A percentile compares a stretch with the other conserved stretches of the same genome.
These are phyloP conservation scores for Neocatenulostroma microsporum DNA, from an alignment of 2,329 filamentous ascomycete genomes.

Conservation along the genomic window DNA sequence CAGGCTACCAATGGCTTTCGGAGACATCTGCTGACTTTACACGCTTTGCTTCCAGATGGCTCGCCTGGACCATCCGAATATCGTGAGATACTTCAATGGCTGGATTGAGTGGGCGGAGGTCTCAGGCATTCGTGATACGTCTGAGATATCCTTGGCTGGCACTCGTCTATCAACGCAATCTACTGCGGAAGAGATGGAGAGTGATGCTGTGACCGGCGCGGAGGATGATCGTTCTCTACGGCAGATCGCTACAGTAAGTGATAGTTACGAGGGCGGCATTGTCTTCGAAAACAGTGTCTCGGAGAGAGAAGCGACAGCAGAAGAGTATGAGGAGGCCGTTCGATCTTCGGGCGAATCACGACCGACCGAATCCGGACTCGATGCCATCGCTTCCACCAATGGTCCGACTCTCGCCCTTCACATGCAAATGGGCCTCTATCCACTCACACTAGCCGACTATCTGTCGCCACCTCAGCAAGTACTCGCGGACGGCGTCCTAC, in stretches of 20 bases:
- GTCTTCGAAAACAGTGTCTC: conserved; percentile 9
- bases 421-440: conserved; percentile 62
- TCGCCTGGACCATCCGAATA: conserved; percentile 50
- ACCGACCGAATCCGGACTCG: neutral
- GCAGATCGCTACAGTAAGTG: conserved; percentile 11
- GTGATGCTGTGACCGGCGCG: conserved; percentile 2
- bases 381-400: neutral
- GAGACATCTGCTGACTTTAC: too few species aligned
- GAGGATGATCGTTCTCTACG: conserved; percentile 8
- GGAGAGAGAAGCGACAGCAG: too few species aligned
- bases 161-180: too few species aligned
- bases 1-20: conserved; percentile 53
- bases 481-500: conserved; percentile 6
- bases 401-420: conserved; percentile 45
- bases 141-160: too few species aligned
- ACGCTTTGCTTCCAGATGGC: too few species aligned
- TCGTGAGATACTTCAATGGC: conserved; percentile 58
- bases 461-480: conserved; percentile 34
- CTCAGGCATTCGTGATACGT: too few species aligned
- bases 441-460: conserved; percentile 54
- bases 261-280: conserved; percentile 11
- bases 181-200: too few species aligned
- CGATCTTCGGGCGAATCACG: neutral
- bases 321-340: too few species aligned
- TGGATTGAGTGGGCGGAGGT: conserved; percentile 50